Evolutionary conservation across 257 asterid genomes (phyloP).

Genomic region (Ballota nigra): DNA sequence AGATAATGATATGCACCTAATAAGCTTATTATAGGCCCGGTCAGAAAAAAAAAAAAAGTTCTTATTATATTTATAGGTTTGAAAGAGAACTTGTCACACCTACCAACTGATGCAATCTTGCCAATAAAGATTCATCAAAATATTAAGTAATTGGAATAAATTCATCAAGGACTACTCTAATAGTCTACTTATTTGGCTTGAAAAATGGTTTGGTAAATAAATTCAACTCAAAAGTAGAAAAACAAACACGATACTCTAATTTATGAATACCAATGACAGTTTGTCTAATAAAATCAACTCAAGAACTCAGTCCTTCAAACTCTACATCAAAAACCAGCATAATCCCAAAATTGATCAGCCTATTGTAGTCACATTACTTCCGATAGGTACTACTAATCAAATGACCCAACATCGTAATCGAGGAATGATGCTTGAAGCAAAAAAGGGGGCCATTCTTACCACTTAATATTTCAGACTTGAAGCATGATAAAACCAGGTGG

Average conservation of each 20-base stretch:
- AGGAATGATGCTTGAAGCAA: conserved; percentile 29
- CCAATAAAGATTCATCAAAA: conserved; percentile 18
- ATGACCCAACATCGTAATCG: conserved; percentile 27
- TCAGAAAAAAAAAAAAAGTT: too few relatives aligned
- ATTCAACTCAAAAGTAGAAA: neutral
- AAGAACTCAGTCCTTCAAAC: neutral
- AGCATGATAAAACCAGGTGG: conserved; percentile 29
- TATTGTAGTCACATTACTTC: conserved; percentile 18
- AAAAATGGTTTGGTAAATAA: neutral
- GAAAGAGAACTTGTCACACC: conserved; percentile 7
- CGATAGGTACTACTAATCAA: neutral
- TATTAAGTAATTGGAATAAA: neutral
- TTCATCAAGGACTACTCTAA: neutral
- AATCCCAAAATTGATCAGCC: neutral
- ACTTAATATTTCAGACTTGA: conserved; percentile 25
- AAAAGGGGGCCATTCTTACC: conserved; percentile 33
- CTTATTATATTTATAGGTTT: too few relatives aligned
- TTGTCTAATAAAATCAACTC: neutral
- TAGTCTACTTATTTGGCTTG: conserved; percentile 2
- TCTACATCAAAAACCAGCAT: neutral
- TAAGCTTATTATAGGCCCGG: neutral
- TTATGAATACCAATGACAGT: neutral
- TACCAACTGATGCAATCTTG: conserved; percentile 14
- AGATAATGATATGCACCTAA: conserved; percentile 11
- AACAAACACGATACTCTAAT: neutral